Evolutionary conservation across 257 asterid genomes (phyloP).

Genomic region (Nicotiana noctiflora): DNA sequence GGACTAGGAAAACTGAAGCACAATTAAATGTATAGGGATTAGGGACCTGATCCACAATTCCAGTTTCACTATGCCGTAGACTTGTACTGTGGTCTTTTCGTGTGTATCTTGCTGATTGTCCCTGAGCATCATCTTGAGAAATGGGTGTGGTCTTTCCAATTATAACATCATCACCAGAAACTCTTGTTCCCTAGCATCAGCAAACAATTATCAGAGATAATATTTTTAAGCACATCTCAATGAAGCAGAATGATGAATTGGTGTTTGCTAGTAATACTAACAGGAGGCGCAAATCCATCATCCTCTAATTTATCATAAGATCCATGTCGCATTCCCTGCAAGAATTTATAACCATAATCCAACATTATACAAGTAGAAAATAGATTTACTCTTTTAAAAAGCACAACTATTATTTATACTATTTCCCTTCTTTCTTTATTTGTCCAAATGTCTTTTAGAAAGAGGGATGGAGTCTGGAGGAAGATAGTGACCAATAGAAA

Average conservation of each 20-base stretch:
- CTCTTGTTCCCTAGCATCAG: constrained; percentile 55
- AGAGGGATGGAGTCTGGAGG: background rate
- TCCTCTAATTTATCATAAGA: constrained; percentile 91
- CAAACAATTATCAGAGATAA: background rate
- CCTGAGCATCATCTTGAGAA: constrained; percentile 82
- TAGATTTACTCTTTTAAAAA: background rate
- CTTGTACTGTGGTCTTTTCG: constrained; percentile 94
- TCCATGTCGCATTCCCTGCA: constrained; percentile 84
- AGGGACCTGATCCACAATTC: constrained; percentile 71
- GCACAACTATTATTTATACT: background rate
- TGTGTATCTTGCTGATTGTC: constrained; percentile 77
- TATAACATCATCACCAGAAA: constrained; percentile 91
- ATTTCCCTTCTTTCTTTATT: background rate
- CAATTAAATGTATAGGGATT: background rate
- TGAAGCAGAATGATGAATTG: background rate
- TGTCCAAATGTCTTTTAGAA: background rate
- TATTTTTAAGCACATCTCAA: background rate
- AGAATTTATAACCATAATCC: background rate
- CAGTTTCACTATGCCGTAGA: constrained; percentile 90
- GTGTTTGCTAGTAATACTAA: background rate
- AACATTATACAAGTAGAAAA: background rate
- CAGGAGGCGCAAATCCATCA: constrained; percentile 94
- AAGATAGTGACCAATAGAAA: background rate
- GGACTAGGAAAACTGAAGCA: background rate
- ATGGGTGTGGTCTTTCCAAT: constrained; percentile 95